Evolutionary conservation across 2,329 filamentous ascomycete genomes (phyloP).

Genomic region (Claviceps pazoutovae): DNA sequence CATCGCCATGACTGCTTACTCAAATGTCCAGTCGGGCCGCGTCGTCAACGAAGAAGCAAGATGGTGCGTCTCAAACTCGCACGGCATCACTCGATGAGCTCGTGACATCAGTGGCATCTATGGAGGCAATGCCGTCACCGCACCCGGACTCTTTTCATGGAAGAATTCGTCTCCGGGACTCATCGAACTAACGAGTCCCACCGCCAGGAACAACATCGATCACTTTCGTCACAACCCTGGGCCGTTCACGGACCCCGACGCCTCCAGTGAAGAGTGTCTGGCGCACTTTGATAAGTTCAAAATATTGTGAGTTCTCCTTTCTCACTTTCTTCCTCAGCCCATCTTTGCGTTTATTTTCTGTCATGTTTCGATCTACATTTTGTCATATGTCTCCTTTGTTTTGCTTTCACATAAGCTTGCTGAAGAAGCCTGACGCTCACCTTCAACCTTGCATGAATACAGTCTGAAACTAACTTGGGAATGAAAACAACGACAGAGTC

Average conservation of each 20-base stretch:
- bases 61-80: conserved; percentile 16
- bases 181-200: background rate
- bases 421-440: background rate
- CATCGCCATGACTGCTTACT: conserved; percentile 14
- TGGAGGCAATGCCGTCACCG: background rate
- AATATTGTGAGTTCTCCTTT: conserved; percentile 45
- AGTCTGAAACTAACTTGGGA: background rate
- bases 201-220: conserved; percentile 66
- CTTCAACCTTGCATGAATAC: no score
- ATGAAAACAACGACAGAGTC: conserved; percentile 25
- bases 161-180: background rate
- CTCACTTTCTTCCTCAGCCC: background rate
- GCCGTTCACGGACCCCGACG: conserved; percentile 62
- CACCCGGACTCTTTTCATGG: background rate
- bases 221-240: conserved; percentile 62
- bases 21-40: conserved; percentile 6
- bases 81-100: background rate
- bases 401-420: background rate
- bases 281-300: conserved; percentile 54
- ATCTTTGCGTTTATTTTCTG: no score
- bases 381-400: no score
- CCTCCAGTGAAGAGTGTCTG: conserved; percentile 36
- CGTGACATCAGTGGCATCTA: background rate
- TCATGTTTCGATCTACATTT: background rate
- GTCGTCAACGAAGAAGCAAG: conserved; percentile 16